phyloP scores from a whole-genome alignment of 2,329 filamentous ascomycete species.

The Phaeophleospora eucalypticola region DNA sequence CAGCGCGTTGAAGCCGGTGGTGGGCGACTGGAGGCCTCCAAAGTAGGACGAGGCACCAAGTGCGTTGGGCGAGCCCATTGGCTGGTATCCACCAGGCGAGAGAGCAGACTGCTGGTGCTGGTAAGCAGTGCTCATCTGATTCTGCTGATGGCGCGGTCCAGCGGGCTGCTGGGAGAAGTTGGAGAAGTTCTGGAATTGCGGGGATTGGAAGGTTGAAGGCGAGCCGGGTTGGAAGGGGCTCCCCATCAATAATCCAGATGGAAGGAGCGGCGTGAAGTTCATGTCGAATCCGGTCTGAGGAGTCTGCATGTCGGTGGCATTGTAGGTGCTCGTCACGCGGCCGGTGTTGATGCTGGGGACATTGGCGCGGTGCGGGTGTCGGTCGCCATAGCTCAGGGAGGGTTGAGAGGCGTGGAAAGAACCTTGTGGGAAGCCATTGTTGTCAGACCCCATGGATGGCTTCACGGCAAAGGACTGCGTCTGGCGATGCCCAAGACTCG shows the following conservation, averaged over 20 bases:
- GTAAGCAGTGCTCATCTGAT: slow-evolving; percentile 63
- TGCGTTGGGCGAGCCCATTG: slow-evolving; percentile 78
- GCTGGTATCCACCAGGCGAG: slow-evolving; percentile 78
- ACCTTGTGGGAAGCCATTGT: slow-evolving; percentile 88
- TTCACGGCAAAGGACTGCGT: slow-evolving; percentile 66
- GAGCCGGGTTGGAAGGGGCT: slow-evolving; percentile 96
- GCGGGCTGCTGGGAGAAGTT: slow-evolving; percentile 65
- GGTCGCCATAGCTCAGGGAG: slow-evolving; percentile 71
- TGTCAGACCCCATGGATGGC: slow-evolving; percentile 65
- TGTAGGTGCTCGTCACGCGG: slow-evolving; percentile 41
- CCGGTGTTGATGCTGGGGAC: slow-evolving; percentile 92
- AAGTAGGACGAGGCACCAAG: slow-evolving; percentile 76
- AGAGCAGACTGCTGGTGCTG: slow-evolving; percentile 63
- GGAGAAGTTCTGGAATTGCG: slow-evolving; percentile 83
- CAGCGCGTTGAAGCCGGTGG: slow-evolving; percentile 65
- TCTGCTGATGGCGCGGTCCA: slow-evolving; percentile 42
- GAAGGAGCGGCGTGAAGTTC: slow-evolving; percentile 95
- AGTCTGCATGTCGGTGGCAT: slow-evolving; percentile 67
- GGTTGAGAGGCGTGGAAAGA: slow-evolving; percentile 80
- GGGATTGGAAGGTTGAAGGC: slow-evolving; percentile 81
- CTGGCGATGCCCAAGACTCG: slow-evolving; percentile 49
- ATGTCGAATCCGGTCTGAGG: slow-evolving; percentile 91
- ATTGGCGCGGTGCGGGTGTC: slow-evolving; percentile 70
- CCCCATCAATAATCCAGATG: slow-evolving; percentile 88
- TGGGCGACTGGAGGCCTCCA: slow-evolving; percentile 81